phyloP scores from a whole-genome alignment of 2,329 filamentous ascomycete species.

The Pleoardoris graminearum region DNA sequence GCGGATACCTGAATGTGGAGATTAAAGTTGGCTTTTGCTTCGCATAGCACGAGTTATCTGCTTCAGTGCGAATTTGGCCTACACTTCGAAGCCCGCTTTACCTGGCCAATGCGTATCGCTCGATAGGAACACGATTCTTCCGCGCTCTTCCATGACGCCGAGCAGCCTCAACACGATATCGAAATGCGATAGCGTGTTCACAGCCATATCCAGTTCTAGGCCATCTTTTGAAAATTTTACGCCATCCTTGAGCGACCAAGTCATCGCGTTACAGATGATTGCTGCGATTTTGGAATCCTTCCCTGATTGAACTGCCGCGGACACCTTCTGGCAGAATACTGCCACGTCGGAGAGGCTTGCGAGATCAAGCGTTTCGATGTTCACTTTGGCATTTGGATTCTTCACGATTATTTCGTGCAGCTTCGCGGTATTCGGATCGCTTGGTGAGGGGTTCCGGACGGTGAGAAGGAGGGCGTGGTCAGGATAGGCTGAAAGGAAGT shows the following conservation, averaged over 20 bases:
- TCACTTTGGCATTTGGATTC: slow-evolving; percentile 11
- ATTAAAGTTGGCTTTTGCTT: too few relatives aligned
- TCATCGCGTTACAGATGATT: slow-evolving; percentile 31
- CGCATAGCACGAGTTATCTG: too few relatives aligned
- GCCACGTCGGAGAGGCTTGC: slow-evolving; percentile 15
- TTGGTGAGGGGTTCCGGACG: slow-evolving; percentile 21
- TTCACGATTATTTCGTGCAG: slow-evolving; percentile 17
- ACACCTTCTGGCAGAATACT: slow-evolving; percentile 15
- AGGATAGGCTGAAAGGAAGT: slow-evolving; percentile 21
- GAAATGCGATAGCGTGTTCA: slow-evolving; percentile 28
- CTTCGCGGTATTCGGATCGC: slow-evolving; percentile 23
- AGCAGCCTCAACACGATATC: slow-evolving; percentile 20
- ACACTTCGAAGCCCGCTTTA: slow-evolving; percentile 43
- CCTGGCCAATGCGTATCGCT: slow-evolving; percentile 46
- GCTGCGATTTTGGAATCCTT: slow-evolving; percentile 16
- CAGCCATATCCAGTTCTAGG: slow-evolving; percentile 19
- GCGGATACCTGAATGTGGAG: too few relatives aligned
- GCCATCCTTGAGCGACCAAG: slow-evolving; percentile 20
- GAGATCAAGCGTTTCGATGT: slow-evolving; percentile 24
- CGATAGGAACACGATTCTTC: slow-evolving; percentile 25
- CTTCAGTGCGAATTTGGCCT: too few relatives aligned
- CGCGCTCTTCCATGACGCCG: slow-evolving; percentile 15
- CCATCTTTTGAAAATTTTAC: slow-evolving; percentile 21
- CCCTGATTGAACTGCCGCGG: slow-evolving; percentile 11
- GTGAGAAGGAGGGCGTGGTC: slow-evolving; percentile 19